These are phyloP conservation scores for Kodamaea hsintzibuensis DNA, from an alignment of 805 yeast species.

Conservation along the genomic window DNA sequence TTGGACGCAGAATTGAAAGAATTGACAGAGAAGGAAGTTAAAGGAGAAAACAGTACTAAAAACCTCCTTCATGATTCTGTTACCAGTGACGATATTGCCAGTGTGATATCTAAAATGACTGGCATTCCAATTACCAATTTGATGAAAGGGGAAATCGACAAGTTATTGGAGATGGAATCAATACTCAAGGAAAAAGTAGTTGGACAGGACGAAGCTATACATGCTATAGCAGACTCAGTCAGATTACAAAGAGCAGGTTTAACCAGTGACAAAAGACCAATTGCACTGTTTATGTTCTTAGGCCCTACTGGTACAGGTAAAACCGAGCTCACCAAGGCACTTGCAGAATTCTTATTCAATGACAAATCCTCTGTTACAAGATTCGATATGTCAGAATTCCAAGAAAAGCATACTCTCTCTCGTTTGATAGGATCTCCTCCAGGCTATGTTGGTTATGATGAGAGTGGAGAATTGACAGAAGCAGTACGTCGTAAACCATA, in stretches of 20 bases:
- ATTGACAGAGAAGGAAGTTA: conserved; percentile 23
- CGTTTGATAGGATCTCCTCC: conserved; percentile 97
- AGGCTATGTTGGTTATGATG: conserved; percentile 95
- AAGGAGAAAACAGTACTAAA: conserved; percentile 29
- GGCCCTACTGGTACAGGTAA: conserved; percentile 99
- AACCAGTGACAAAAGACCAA: conserved; percentile 91
- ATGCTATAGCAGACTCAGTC: conserved; percentile 89
- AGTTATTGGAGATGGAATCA: conserved; percentile 82
- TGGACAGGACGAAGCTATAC: conserved; percentile 95
- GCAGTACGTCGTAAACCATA: conserved; percentile 95
- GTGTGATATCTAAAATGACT: conserved; percentile 90
- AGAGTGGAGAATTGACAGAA: conserved; percentile 94
- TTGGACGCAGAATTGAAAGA: conserved; percentile 62
- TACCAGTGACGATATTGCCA: conserved; percentile 90
- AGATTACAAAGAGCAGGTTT: conserved; percentile 95
- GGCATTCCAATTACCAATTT: conserved; percentile 92
- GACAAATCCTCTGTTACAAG: conserved; percentile 84
- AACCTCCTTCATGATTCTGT: conserved; percentile 83
- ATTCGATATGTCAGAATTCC: conserved; percentile 98
- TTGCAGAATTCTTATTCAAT: conserved; percentile 90
- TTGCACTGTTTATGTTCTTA: conserved; percentile 92
- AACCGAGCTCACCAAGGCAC: conserved; percentile 89
- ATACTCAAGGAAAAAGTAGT: conserved; percentile 76
- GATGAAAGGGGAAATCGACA: conserved; percentile 92
- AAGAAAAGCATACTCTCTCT: conserved; percentile 88